Base-by-base conservation (phyloP, 78 protist species). In the Dictyostelium discoideum region DNA sequence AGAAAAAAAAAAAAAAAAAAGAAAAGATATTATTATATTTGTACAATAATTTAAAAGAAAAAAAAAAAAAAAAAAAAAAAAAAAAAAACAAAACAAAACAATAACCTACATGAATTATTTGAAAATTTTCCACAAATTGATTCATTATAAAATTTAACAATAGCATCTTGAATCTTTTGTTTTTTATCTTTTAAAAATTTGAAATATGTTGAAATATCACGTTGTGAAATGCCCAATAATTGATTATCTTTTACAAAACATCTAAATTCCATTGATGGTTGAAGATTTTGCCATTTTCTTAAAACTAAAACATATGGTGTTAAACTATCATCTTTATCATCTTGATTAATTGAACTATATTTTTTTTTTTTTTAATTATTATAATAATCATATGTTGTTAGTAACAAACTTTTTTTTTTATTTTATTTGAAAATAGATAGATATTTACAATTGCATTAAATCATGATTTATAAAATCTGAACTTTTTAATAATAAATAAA, bases 401-500 rank as follows among this genome's bases (percentile, higher is more conserved):
- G 16, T 13, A 50, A 6, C 37, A 16, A 60, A 60, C 40, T 37
- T 63, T 83, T 60, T 29, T 50, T 29, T 39, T 65, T 63, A 1
- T 32, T 32, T 32, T 32, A 32, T 39, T 40, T 13, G 14, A n/a
- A 14, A n/a, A n/a, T 26, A 39, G 39, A 13, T 85, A 40, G 7
- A 16, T 57, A 67, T 48, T 67, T 90, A 92, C 93, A 90, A 77
- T 65, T 85, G 96, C 29, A 54, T 39, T 46, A 96, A 86, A 69
- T 96, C 96, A 84, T 86, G 96, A 42, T 77, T 72, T 11, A 96
- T 78, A 39, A 85, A 87, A 67, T 93, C 96, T 22, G 96, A 92
- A 78, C 90, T 80, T 88, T 96, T 96, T 48, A 96, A 85, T 14
- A 93, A 60, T 24, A 96, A 44, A 24, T 82, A 50, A 14, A 96